Base-by-base conservation (phyloP, 495 filamentous ascomycete genomes). In the Aspergillus nidulans region DNA sequence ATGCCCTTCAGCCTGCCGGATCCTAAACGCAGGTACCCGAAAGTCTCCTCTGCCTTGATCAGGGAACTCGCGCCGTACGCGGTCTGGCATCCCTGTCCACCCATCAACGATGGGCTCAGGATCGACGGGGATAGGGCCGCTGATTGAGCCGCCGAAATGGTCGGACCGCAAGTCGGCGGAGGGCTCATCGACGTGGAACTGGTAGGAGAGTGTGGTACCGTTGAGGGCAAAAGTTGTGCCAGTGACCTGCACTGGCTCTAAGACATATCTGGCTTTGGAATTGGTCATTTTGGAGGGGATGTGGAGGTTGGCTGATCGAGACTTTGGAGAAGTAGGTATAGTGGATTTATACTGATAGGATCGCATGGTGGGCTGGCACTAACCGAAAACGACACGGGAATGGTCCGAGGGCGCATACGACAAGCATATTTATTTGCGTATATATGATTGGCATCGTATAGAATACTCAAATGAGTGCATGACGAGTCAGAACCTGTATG, bases 1-100 rank as follows among this genome's bases (percentile, higher is more conserved):
- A 20, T 80, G 67, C 26, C 79, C 79, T n/a, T 67, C 69, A 1
- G 64, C 57, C 56, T 82, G 77, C 18, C 69, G 67, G 52, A 82
- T 75, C 20, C 78, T 72, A 32, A 81, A 69, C 0, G 79, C 79
- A n/a, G 79, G 79, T 4, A 74, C 64, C 10, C 79, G 74, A 48
- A 77, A 81, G 59, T 82, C 79, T 13, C 79, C 78, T 21, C 78
- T 70, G 0, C 79, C 79, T 26, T 77, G 71, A 44, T 82, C 79
- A 3, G 79, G 79, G 44, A 82, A 81, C 57, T 82, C 79, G 8
- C 79, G 75, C 3, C 78, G 76, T 6, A 70, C 61, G 44, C 77
- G 75, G 9, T 72, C 74, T n/a, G 69, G 62, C 15, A 61, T 63
- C 6, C 69, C 68, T 18, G 66, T 67, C 78, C 79, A 82, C 34